Evolutionary conservation across 1,284 basidiomycete species (phyloP).

Genomic region (Moesziomyces sp.): DNA sequence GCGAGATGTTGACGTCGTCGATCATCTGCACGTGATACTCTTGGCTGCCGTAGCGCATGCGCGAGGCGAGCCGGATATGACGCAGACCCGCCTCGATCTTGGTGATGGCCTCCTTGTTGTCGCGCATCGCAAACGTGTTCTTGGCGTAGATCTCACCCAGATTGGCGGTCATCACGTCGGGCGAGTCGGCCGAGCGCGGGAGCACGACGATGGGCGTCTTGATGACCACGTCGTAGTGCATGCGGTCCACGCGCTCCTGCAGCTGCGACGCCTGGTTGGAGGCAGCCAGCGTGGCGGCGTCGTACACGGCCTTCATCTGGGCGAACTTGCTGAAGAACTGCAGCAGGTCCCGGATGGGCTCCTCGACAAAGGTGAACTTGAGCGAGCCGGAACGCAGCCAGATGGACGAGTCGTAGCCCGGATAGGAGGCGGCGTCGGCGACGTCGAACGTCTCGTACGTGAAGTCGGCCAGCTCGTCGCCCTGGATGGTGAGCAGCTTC

Average conservation of each 20-base stretch:
- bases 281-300: slow-evolving; percentile 91
- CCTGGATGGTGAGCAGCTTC: slow-evolving; percentile 91
- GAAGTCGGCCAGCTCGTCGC: slow-evolving; percentile 93
- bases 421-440: slow-evolving; percentile 73
- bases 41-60: slow-evolving; percentile 51
- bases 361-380: slow-evolving; percentile 87
- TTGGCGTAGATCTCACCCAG: slow-evolving; percentile 89
- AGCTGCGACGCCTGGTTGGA: slow-evolving; percentile 82
- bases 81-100: slow-evolving; percentile 80
- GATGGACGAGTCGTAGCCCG: slow-evolving; percentile 87
- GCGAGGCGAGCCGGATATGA: slow-evolving; percentile 79
- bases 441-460: slow-evolving; percentile 90
- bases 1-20: slow-evolving; percentile 85
- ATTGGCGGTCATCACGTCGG: slow-evolving; percentile 81
- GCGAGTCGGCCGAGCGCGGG: slow-evolving; percentile 78
- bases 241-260: slow-evolving; percentile 74
- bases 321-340: slow-evolving; percentile 88
- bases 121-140: slow-evolving; percentile 76
- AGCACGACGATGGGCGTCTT: slow-evolving; percentile 94
- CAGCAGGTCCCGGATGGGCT: slow-evolving; percentile 86
- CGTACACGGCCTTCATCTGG: slow-evolving; percentile 81
- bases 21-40: slow-evolving; percentile 77
- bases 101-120: slow-evolving; percentile 58
- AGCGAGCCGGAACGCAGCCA: slow-evolving; percentile 89
- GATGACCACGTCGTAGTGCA: slow-evolving; percentile 90